A percentile compares a stretch with the other conserved stretches of the same genome.
Evolutionary conservation across 192 early-diverging fungal genomes (phyloP).

Genomic region (Coemansia sp.): DNA sequence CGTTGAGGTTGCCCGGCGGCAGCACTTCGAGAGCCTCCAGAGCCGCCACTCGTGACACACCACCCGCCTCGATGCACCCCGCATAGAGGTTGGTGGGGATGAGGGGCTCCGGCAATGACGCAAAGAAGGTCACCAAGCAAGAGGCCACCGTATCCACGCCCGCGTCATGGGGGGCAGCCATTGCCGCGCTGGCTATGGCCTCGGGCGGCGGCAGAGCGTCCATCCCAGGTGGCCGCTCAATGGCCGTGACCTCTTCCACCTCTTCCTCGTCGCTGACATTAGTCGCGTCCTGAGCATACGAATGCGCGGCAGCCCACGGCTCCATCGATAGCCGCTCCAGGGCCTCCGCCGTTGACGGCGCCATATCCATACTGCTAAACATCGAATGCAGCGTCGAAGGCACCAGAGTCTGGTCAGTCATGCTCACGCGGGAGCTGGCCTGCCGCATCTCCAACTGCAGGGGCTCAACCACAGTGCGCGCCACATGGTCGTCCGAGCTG

Average conservation of each 20-base stretch:
- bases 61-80: slow-evolving; percentile 62
- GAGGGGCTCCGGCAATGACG: slow-evolving; percentile 70
- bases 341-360: slow-evolving; percentile 28
- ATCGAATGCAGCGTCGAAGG: slow-evolving; percentile 23
- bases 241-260: background rate
- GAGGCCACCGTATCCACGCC: slow-evolving; percentile 71
- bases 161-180: slow-evolving; percentile 49
- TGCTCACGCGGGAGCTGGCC: slow-evolving; percentile 9
- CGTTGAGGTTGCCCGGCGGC: slow-evolving; percentile 68
- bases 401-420: slow-evolving; percentile 43
- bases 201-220: slow-evolving; percentile 37
- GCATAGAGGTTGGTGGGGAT: slow-evolving; percentile 64
- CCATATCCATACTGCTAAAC: slow-evolving; percentile 14
- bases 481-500: slow-evolving; percentile 18
- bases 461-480: slow-evolving; percentile 25
- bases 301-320: background rate
- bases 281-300: background rate
- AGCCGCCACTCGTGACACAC: slow-evolving; percentile 37
- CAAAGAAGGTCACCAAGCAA: slow-evolving; percentile 66
- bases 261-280: background rate
- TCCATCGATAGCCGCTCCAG: slow-evolving; percentile 39
- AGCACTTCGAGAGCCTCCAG: slow-evolving; percentile 60
- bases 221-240: background rate
- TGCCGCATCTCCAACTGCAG: background rate
- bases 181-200: slow-evolving; percentile 50